Base-by-base conservation (phyloP, 306 rosid genomes). In the Pachyrhizus erosus region DNA sequence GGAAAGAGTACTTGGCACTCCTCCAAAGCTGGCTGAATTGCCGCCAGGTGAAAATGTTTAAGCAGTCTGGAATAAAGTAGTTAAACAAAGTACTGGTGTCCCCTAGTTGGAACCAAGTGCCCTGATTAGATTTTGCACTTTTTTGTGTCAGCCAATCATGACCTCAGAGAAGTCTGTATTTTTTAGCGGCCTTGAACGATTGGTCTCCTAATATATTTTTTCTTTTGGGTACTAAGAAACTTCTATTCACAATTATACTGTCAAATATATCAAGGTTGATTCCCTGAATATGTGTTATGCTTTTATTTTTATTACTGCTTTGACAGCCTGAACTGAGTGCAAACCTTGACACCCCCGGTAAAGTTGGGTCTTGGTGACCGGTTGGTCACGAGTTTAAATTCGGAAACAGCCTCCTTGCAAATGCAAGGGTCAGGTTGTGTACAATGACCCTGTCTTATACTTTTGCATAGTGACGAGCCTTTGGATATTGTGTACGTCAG, bases 1-100 rank as follows among this genome's bases (percentile, higher is more conserved):
- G 99, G 99, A 96, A 86, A 82, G 99, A 83, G 94, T 96, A 83
- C 98, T 96, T 34, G 98, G 94, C 66, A 84, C 88, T 78, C 84
- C 97, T 61, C 89, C 96, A 15, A 96, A 93, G 91, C 79, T 92
- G 14, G 97, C 94, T 73, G 99, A 96, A 83, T 79, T 96, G 76
- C 99, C 98, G 42, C 97, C 99, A 0, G 99, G 96, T 68, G 99
- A 96, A 84, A 93, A 75, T 76, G 75, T 90, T 73, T 93, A 79
- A 78, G 78, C 34, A 27, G 76, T 37, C 10, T n/a, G 17, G 23
- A 66, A 46, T 12, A 26, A 65, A 64, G 78, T 62, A n/a, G 18
- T 17, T 26, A 42, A 62, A 7, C 17, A 8, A 61, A 37, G 5
- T 26, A 15, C 70, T 17, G 42, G 7, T 57, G 51, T 31, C 42